phyloP scores from a whole-genome alignment of 108 stramenopile species.

The Chaetoceros tenuissimus region DNA sequence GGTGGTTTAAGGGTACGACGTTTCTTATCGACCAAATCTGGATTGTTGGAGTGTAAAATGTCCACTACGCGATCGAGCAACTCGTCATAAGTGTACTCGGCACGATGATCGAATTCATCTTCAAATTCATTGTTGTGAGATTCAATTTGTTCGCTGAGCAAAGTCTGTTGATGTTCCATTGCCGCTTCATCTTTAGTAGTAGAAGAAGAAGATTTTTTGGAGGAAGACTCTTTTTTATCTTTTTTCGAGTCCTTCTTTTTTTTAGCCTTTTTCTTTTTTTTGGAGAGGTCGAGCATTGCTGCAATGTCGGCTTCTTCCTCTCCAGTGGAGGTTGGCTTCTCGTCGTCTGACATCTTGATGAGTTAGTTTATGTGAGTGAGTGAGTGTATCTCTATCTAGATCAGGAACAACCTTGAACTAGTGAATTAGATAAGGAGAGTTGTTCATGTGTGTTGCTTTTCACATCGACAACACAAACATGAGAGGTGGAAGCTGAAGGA shows the following conservation, averaged over 20 bases:
- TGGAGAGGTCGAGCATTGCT: slow-evolving; percentile 81
- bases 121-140: slow-evolving; percentile 52
- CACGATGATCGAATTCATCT: slow-evolving; percentile 70
- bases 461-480: no score
- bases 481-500: no score
- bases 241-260: slow-evolving; percentile 60
- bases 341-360: neutral
- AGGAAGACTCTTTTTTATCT: slow-evolving; percentile 10
- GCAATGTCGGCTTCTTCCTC: slow-evolving; percentile 75
- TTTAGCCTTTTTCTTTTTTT: slow-evolving; percentile 91
- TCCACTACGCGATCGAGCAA: slow-evolving; percentile 82
- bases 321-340: neutral
- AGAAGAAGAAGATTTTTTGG: neutral
- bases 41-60: slow-evolving; percentile 92
- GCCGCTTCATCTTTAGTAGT: slow-evolving; percentile 14
- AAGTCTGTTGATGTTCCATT: slow-evolving; percentile 50
- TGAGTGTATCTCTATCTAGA: no score
- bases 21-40: slow-evolving; percentile 95
- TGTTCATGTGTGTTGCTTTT: no score
- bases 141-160: slow-evolving; percentile 53
- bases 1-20: slow-evolving; percentile 96
- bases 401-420: no score
- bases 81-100: slow-evolving; percentile 85
- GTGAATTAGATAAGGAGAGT: no score
- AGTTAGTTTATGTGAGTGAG: no score